Evolutionary conservation across 1,139 yeast genomes (phyloP), one percentile per base, ranked within the genome.

Genomic region (Pichia norvegensis): DNA sequence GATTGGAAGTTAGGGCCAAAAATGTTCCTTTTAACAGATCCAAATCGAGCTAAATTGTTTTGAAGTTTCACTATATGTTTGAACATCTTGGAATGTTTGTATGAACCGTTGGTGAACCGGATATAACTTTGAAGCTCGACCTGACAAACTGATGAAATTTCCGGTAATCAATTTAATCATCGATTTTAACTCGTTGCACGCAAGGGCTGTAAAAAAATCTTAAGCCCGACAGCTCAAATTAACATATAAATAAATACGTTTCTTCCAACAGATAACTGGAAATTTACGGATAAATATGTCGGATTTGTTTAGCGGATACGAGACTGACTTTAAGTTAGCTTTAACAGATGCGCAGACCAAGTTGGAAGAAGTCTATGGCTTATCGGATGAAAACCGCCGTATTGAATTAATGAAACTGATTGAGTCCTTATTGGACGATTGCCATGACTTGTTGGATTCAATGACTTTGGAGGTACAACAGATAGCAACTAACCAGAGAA

Each of bases 391-490:
- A 71, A 69, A 55, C 76, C 71, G 48, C 20, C 69, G 85, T 46
- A 70, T 72, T 41, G 67, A 66, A 22, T 68, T 78, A 16, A 68
- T 79, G 63, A 72, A 75, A 52, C 77, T 82, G 4, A 75, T 81
- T 9, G 90, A 84, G 58, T 70, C 76, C 38, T 77, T 85, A 27
- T 72, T 82, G 22, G 95, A 85, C 56, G 95, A 86, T 60, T 84
- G 87, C 31, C 73, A 79, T 46, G 95, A 86, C 60, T 73, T 85
- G 56, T 68, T 85, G 41, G 95, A 85, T 59, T 94, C 87, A 56
- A 79, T 87, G 80, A 74, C 77, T 33, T 71, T 86, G 37, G 95
- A 86, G 60, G 84, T 86, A 1, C 92, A 84, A 61, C 83, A 81
- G 57, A 73, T 87, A 44, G 87, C 95, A 6, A 79, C 88, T 1